A percentile compares a stretch with the other conserved stretches of the same genome.
phyloP scores from a whole-genome alignment of 176 grass and related monocot genomes.

The Oryza meridionalis region DNA sequence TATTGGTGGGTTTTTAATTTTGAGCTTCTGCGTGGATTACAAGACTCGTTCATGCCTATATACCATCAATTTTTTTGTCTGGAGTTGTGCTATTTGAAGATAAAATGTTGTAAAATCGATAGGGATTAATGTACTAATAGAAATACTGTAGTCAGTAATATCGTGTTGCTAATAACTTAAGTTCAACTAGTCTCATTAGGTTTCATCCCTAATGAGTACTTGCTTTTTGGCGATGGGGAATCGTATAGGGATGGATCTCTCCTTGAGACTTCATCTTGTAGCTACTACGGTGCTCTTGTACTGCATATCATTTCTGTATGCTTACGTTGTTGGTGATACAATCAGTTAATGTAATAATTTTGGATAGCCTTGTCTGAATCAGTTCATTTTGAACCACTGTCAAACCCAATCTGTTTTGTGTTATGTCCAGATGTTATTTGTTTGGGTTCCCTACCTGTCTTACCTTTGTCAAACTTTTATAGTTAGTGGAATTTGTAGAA shows the following conservation, averaged over 20 bases:
- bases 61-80: too few species aligned
- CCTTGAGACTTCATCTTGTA: not conserved
- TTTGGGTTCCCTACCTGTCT: not conserved
- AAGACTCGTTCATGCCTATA: not conserved
- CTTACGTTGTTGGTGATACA: not conserved
- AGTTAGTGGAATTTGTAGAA: not conserved
- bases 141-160: not conserved
- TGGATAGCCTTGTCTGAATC: not conserved
- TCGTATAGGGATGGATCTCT: not conserved
- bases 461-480: not conserved
- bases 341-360: not conserved
- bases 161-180: not conserved
- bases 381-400: not conserved
- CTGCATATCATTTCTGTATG: not conserved
- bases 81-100: not conserved
- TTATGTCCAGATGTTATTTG: not conserved
- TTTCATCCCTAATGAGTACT: not conserved
- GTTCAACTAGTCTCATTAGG: not conserved
- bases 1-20: not conserved
- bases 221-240: not conserved
- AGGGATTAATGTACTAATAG: not conserved
- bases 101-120: not conserved
- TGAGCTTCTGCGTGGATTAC: not conserved
- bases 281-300: not conserved
- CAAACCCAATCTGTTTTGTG: not conserved